Base-by-base conservation (phyloP, 768 basidiomycete genomes). In the Tricholoma hemisulphureum region DNA sequence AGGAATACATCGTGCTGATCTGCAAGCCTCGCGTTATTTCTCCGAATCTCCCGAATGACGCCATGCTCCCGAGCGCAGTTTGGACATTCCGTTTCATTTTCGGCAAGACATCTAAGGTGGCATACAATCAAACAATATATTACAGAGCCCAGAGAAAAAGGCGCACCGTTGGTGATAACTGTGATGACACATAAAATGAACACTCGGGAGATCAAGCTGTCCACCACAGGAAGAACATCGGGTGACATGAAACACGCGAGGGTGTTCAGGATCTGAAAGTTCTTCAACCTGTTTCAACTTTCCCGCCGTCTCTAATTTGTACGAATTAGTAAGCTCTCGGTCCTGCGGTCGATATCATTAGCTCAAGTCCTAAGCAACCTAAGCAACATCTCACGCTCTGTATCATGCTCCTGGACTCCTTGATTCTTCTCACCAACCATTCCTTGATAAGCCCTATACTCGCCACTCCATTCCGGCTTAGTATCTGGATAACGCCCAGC, bases 111-210 rank as follows among this genome's bases (percentile, higher is more conserved):
- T 48, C 95, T 97, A 60, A 13, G 23, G 52, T 28, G 51, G 58
- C 21, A 6, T 18, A 6, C 39, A 39, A 41, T 20, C 5, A 48
- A 18, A 11, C 24, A 29, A 32, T 29, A 29, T 58, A 24, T 24
- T 21, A 55, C 18, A 51, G 28, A 32, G 31, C 18, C 45, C 35
- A 20, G 32, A 31, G 53, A 54, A 48, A 31, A 50, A 18, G 2
- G 57, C 72, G 68, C 73, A 92, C 93, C 95, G 81, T 69, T 96
- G 93, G 69, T 99, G 97, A 75, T 93, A 98, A 59, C 92, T 94
- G 69, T 98, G 97, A 65, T 89, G 87, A 73, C 96, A 99, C 96
- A 98, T 97, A 68, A 98, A 98, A 71, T 98, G 95, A 6, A 98
- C 81, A 61, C 85, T 89, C 0, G 97, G 96, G 9, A 98, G 83